Conservation (phyloP, 108 stramenopile species). For the Nannochloropsis granulata region DNA sequence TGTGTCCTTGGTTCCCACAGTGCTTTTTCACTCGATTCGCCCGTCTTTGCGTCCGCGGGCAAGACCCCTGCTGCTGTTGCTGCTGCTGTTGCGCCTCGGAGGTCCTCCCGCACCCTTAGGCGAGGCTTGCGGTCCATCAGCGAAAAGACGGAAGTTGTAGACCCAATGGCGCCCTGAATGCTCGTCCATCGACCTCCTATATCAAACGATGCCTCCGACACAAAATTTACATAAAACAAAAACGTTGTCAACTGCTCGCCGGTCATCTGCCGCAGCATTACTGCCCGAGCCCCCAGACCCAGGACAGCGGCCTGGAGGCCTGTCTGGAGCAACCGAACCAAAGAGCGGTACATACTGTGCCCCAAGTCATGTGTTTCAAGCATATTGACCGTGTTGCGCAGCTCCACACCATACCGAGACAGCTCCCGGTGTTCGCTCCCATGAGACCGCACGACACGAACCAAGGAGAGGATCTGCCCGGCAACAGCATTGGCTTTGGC, state of each 20-base stretch:
- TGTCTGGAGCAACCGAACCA: not conserved
- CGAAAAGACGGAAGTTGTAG: not conserved
- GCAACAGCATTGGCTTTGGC: conserved; percentile 13
- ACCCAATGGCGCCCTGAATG: not conserved
- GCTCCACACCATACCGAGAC: not conserved
- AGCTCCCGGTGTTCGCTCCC: conserved; percentile 8
- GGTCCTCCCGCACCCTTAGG: not conserved
- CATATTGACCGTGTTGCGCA: not conserved
- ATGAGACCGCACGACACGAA: conserved; percentile 21
- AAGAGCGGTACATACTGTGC: not conserved
- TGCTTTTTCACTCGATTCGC: not conserved
- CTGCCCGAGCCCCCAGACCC: not conserved
- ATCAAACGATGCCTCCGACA: conserved; percentile 6
- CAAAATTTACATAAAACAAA: conserved; percentile 20
- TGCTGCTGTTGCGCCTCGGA: not conserved
- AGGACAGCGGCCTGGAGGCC: not conserved
- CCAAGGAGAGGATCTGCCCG: conserved; percentile 18
- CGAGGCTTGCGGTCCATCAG: not conserved
- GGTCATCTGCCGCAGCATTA: not conserved
- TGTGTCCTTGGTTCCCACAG: no score
- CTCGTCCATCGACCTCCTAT: conserved; percentile 16
- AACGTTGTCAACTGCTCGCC: conserved; percentile 18
- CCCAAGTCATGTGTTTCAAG: not conserved
- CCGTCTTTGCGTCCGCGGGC: not conserved
- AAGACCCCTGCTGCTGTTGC: not conserved